Base-by-base conservation (phyloP, 192 early-diverging fungal genomes). In the Phlyctochytrium bullatum region DNA sequence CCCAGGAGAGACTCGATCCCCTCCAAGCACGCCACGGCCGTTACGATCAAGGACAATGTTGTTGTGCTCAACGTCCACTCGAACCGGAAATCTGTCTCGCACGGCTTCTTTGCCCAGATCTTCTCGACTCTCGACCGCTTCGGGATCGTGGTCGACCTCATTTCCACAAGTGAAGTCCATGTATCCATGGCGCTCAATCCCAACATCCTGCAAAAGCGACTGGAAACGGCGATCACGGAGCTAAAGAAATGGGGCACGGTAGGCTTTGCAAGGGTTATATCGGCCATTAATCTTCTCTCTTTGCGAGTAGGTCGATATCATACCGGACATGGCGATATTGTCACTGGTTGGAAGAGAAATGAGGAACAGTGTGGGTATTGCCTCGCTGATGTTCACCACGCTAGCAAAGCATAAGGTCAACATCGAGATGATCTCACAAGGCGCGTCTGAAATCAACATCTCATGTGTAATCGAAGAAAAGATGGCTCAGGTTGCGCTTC, bases 351-450 rank as follows among this genome's bases (percentile, higher is more conserved):
- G 97, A 52, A 87, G 89, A 52, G 89, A 95, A 70, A 99, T 99
- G 97, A 87, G 91, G 47, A 93, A 96, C 73, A 94, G 94, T 92
- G 95, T 98, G 29, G 97, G 97, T 59, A 90, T 94, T 54, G 90
- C 94, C 4, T 88, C 93, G 28, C 86, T 81, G 72, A 98, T 99
- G 95, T 99, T 99, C 76, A 81, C 81, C 60, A 93, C 91, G 1
- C 78, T 99, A 36, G 92, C 93, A 17, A 88, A 85, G 54, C 86
- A 90, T 51, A 78, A 85, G 63, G 89, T 99, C 68, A 99, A 99
- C 72, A 97, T 99, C 73, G 97, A 99, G 78, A 99, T 99, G 97
- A 99, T 99, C 56, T 94, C 92, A 17, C 97, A 99, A 78, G 97
- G 97, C 35, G 93, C 97, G 1, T 92, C 89, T 10, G 97, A 99